Percentiles rank a stretch among this genome's conserved stretches.
Conservation (phyloP, 192 early-diverging fungal species). For the Entomortierella chlamydospora region DNA sequence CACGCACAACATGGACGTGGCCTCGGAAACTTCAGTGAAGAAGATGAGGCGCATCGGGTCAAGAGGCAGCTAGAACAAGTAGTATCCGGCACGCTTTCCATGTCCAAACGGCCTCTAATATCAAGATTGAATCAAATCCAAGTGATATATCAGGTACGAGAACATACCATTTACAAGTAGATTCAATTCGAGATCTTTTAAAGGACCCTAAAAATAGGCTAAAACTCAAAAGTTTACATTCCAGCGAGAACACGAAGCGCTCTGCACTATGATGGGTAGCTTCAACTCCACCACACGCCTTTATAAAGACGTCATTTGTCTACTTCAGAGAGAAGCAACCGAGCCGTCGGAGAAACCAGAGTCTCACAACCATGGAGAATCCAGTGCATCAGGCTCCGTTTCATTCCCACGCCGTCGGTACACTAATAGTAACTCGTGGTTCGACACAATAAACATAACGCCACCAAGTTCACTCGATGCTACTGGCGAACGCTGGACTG, state of each 20-base stretch:
- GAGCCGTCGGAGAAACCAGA: background rate
- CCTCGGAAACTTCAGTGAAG: background rate
- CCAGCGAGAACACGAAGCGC: constrained; percentile 10
- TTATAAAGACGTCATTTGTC: constrained; percentile 3
- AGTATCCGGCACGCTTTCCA: background rate
- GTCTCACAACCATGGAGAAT: background rate
- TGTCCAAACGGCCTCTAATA: background rate
- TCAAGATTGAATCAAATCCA: constrained; percentile 14
- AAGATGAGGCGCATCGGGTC: background rate
- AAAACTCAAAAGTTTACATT: background rate
- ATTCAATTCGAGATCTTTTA: background rate
- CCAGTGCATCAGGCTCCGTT: background rate
- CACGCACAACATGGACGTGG: background rate
- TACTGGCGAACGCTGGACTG: too few relatives aligned
- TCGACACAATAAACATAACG: background rate
- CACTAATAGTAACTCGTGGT: background rate
- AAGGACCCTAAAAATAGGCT: background rate
- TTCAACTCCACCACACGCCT: constrained; percentile 4
- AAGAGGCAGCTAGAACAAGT: background rate
- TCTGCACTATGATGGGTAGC: constrained; percentile 11
- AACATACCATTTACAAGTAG: background rate
- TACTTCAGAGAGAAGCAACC: background rate
- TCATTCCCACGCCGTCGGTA: too few relatives aligned
- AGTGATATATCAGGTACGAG: constrained; percentile 1
- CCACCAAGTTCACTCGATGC: too few relatives aligned